phyloP scores from a whole-genome alignment of 805 yeast species.

The Saturnispora silvae region DNA sequence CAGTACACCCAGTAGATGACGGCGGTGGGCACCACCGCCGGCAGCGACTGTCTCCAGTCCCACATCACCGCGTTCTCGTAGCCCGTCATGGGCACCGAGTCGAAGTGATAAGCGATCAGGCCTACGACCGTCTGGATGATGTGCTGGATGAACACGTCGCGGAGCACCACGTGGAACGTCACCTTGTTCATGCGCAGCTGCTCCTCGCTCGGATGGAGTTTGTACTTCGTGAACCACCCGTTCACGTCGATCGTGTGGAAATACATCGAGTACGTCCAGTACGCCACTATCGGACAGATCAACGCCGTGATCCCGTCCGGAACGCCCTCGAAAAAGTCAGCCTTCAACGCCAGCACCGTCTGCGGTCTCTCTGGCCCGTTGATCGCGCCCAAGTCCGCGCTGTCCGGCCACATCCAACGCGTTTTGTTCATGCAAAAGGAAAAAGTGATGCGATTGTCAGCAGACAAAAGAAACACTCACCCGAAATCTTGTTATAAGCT shows the following conservation, averaged over 20 bases:
- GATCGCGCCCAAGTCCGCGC: neutral
- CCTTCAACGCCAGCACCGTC: neutral
- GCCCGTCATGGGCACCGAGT: conserved; percentile 44
- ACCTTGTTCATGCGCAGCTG: conserved; percentile 69
- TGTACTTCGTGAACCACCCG: conserved; percentile 67
- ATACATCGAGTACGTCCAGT: conserved; percentile 68
- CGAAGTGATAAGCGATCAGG: conserved; percentile 39
- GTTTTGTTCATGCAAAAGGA: neutral
- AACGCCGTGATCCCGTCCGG: conserved; percentile 34
- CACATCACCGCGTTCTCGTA: conserved; percentile 38
- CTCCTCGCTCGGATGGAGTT: conserved; percentile 91
- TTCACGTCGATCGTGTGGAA: conserved; percentile 69
- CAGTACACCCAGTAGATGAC: conserved; percentile 44
- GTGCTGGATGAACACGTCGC: conserved; percentile 82
- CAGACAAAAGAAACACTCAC: too few species aligned
- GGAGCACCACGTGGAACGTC: conserved; percentile 52
- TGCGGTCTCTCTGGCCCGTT: conserved; percentile 5
- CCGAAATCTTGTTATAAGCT: too few species aligned
- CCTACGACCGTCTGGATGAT: conserved; percentile 73
- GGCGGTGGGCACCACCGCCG: conserved; percentile 34
- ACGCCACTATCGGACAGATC: conserved; percentile 65
- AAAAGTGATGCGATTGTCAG: neutral
- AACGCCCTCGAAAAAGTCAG: conserved; percentile 6
- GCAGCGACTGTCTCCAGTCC: conserved; percentile 29
- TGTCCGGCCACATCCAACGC: conserved; percentile 1